Evolutionary conservation across 371 early-diverging fungal species (phyloP), one percentile per base, ranked within the genome.

Genomic region (Syncephalastrum sp.): DNA sequence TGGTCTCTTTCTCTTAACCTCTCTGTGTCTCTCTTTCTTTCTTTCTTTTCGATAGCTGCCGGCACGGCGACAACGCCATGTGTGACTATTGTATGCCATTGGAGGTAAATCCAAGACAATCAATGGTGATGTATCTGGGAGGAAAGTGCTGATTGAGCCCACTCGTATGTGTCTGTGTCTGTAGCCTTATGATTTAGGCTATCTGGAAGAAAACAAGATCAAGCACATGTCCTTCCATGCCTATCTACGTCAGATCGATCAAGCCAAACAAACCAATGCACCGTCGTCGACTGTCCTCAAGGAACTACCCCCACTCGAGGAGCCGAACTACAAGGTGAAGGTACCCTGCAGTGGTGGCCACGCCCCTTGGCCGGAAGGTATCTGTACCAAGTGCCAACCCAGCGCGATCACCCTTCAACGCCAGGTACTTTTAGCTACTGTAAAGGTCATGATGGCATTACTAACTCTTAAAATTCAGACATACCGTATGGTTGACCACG

Each of bases 401-500:
- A 89, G 91, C 53, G 93, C 98, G 2, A 85, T 97, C 42, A 91
- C 95, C 1, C 71, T 98, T 48, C 92, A 94, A 62, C 81, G 84
- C 27, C 96, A 96, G 82, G 91, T 90, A 75, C 0, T 2, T 21
- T 21, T 21, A 47, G 47, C 16, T 16, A 19, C 51, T 25, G 33
- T 51, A 25, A 19, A 17, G 17, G 13, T 24, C 8, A 50, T 10
- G 38, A 15, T 42, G 12, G 19, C 43, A 23, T 72, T 68, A 56
- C 67, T 43, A 8, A 57, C 42, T 47, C 68, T 48, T 63, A 3
- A 53, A 64, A 59, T 59, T 21, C 77, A 96, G 90, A 71, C 82
- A 23, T 99, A 94, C 76, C 88, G 99, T 51, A 88, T 96, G 87
- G 96, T 99, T 3, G 99, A 99, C 69, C 98, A 99, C 70, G 88